Evolutionary conservation across 441 rosid species (phyloP).

Genomic region (Populus hybrid): DNA sequence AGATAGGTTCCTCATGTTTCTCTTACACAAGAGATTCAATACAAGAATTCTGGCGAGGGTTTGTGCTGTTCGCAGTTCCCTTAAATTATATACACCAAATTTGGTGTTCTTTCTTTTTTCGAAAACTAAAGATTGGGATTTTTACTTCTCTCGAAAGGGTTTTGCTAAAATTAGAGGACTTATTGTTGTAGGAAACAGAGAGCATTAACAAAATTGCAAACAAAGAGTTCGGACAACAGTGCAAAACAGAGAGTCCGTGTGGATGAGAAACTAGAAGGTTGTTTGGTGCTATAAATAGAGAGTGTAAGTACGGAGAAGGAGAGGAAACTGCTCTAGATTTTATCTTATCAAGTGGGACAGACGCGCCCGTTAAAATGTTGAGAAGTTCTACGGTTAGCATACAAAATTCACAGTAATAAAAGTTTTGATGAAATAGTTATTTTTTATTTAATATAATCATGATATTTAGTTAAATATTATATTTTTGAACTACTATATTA

Average conservation of each 20-base stretch:
- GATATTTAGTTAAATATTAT: no score
- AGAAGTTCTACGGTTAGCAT: no score
- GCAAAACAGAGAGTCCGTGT: neutral
- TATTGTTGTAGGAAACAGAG: neutral
- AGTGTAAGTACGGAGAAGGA: neutral
- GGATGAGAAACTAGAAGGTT: neutral
- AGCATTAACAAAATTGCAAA: neutral
- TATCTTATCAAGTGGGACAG: neutral
- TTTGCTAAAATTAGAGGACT: neutral
- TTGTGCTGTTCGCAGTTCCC: neutral
- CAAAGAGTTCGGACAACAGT: neutral
- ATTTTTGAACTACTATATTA: no score
- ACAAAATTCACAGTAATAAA: no score
- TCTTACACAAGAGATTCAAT: neutral
- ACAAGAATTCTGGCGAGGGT: neutral
- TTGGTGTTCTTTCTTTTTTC: neutral
- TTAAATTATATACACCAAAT: neutral
- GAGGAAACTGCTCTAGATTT: neutral
- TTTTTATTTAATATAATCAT: no score
- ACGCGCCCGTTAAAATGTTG: neutral
- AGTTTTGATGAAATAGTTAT: no score
- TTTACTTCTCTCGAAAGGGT: neutral
- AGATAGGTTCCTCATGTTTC: slow-evolving; percentile 18
- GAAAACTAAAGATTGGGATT: neutral
- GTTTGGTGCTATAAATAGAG: neutral